Percentiles rank a stretch among this genome's conserved stretches.
Conservation (phyloP, 2,329 filamentous ascomycete species). For the Cladorrhinum sp. region DNA sequence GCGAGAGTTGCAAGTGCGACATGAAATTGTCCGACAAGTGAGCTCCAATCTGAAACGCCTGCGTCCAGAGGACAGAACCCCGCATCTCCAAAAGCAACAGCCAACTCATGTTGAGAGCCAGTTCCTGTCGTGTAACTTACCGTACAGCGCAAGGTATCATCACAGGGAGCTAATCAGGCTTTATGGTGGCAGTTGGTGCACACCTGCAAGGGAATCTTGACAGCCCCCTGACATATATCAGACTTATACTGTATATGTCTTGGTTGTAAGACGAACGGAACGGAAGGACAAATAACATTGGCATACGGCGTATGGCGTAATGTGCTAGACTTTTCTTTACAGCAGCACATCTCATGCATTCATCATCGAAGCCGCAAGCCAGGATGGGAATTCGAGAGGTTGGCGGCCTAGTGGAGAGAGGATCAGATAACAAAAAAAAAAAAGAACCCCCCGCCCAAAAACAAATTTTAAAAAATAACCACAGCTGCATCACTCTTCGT, state of each 20-base stretch:
- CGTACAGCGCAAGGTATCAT: conserved; percentile 3
- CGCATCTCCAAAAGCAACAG: neutral
- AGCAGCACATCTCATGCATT: neutral
- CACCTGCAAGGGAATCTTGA: neutral
- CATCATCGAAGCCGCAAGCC: neutral
- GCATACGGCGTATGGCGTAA: neutral
- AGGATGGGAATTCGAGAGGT: neutral
- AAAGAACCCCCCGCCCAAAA: too few relatives aligned
- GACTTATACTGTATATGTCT: neutral
- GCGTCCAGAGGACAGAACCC: neutral
- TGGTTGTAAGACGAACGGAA: too few relatives aligned
- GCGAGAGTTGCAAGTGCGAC: neutral
- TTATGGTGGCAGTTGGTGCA: conserved; percentile 2
- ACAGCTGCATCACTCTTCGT: neutral
- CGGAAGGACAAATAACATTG: too few relatives aligned
- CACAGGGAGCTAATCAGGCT: conserved; percentile 6
- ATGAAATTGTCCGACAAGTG: conserved; percentile 2
- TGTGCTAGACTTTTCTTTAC: neutral
- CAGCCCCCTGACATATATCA: neutral
- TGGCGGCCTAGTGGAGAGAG: neutral
- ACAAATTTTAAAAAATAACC: too few relatives aligned
- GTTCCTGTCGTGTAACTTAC: neutral
- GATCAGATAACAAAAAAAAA: neutral
- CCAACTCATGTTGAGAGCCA: neutral
- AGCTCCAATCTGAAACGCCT: conserved; percentile 3